phyloP scores from a whole-genome alignment of 192 early-diverging fungal species.

The Coemansia pectinata region DNA sequence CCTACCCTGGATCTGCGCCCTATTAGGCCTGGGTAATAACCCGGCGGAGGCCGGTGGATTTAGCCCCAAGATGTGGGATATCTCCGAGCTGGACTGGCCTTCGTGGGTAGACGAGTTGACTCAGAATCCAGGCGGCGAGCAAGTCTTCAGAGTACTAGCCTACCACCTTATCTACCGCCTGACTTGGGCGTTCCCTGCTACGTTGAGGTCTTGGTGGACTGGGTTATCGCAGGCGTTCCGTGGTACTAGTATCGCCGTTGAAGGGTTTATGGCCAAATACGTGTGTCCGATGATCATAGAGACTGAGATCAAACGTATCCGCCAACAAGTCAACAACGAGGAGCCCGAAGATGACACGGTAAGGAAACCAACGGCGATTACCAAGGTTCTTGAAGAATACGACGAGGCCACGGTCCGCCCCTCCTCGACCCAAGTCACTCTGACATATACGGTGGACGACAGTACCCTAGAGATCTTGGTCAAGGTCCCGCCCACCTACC shows the following conservation, averaged over 20 bases:
- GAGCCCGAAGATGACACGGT: background rate
- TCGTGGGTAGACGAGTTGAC: constrained; percentile 19
- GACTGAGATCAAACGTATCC: constrained; percentile 30
- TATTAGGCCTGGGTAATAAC: constrained; percentile 26
- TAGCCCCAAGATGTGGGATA: constrained; percentile 31
- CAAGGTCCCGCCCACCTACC: constrained; percentile 49
- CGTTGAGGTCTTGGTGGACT: constrained; percentile 47
- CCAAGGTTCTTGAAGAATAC: constrained; percentile 38
- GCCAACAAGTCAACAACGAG: constrained; percentile 6
- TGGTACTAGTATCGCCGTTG: constrained; percentile 20
- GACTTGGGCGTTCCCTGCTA: constrained; percentile 30
- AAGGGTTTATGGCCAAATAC: constrained; percentile 31
- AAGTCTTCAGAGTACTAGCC: constrained; percentile 27
- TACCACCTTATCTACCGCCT: constrained; percentile 20
- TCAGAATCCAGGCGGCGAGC: constrained; percentile 23
- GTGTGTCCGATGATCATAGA: constrained; percentile 13
- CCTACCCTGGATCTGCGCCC: constrained; percentile 47
- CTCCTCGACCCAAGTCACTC: constrained; percentile 17
- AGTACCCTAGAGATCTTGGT: constrained; percentile 54
- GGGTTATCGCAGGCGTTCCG: constrained; percentile 36
- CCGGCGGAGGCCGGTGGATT: background rate
- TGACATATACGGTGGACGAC: constrained; percentile 50
- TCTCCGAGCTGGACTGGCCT: constrained; percentile 26
- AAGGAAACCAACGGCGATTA: constrained; percentile 13
- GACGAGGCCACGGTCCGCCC: constrained; percentile 32